Conservation (phyloP, 2,329 filamentous ascomycete genomes). For the Ascochyta lentis region DNA sequence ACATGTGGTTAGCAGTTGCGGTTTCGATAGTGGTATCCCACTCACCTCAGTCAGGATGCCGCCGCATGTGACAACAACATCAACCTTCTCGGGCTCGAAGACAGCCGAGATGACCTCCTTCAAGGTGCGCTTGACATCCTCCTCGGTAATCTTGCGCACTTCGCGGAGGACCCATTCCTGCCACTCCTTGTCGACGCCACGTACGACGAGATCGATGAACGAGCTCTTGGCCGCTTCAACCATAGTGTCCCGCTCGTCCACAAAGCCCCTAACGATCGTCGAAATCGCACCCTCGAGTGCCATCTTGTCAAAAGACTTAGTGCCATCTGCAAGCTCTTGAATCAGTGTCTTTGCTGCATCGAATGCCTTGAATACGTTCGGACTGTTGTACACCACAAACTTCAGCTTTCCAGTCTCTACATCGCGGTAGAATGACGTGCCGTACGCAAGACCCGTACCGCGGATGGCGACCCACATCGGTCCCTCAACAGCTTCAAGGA, state of each 20-base stretch:
- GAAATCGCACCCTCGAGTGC: slow-evolving; percentile 90
- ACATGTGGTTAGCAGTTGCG: slow-evolving; percentile 9
- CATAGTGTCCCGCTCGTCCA: slow-evolving; percentile 88
- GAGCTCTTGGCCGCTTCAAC: slow-evolving; percentile 80
- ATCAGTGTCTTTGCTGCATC: slow-evolving; percentile 77
- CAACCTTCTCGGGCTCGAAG: slow-evolving; percentile 80
- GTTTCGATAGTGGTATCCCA: slow-evolving; percentile 23
- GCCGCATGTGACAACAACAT: slow-evolving; percentile 87
- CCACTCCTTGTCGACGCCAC: slow-evolving; percentile 77
- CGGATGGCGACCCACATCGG: slow-evolving; percentile 94
- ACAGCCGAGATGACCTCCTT: slow-evolving; percentile 77
- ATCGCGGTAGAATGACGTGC: slow-evolving; percentile 78
- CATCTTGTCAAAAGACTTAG: slow-evolving; percentile 74
- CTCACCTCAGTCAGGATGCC: slow-evolving; percentile 83
- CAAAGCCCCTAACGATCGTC: slow-evolving; percentile 83
- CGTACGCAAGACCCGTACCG: slow-evolving; percentile 92
- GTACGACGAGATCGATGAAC: slow-evolving; percentile 82
- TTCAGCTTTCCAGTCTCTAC: slow-evolving; percentile 80
- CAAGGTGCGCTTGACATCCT: slow-evolving; percentile 79
- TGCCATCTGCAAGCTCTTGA: slow-evolving; percentile 74
- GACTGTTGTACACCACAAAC: slow-evolving; percentile 88
- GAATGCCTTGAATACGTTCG: slow-evolving; percentile 87
- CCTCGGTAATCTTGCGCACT: slow-evolving; percentile 75
- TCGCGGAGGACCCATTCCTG: slow-evolving; percentile 76
- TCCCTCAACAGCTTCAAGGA: slow-evolving; percentile 91